These are phyloP conservation scores for Vanderwaltozyma verrucispora DNA, from an alignment of 805 yeast genomes.

Conservation along the genomic window DNA sequence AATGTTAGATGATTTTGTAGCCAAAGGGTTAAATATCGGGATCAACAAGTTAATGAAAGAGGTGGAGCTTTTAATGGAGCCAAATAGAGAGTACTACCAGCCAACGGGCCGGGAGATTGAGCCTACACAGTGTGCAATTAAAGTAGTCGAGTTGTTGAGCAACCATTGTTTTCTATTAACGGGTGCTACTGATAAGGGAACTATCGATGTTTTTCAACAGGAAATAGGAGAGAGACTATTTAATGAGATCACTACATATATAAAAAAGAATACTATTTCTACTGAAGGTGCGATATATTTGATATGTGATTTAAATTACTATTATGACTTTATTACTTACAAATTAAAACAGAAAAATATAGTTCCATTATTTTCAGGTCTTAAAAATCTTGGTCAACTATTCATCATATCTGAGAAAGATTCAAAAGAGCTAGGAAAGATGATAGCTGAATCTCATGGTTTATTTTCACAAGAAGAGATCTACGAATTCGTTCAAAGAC, in stretches of 20 bases:
- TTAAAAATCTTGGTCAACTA: constrained; percentile 77
- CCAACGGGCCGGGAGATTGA: not conserved
- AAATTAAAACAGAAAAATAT: constrained; percentile 55
- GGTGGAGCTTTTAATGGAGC: constrained; percentile 34
- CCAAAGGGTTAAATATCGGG: constrained; percentile 87
- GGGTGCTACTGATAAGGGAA: constrained; percentile 60
- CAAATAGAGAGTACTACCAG: not conserved
- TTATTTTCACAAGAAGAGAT: constrained; percentile 87
- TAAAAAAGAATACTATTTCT: constrained; percentile 65
- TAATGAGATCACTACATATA: constrained; percentile 59
- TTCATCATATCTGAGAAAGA: constrained; percentile 57
- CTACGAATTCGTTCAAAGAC: constrained; percentile 79
- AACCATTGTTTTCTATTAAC: constrained; percentile 63
- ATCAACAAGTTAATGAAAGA: constrained; percentile 82
- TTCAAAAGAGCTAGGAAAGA: constrained; percentile 72
- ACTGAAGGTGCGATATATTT: constrained; percentile 74
- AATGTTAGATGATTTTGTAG: constrained; percentile 77
- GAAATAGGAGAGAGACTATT: constrained; percentile 87
- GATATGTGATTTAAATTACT: constrained; percentile 64
- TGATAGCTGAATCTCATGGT: constrained; percentile 73
- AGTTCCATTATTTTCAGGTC: constrained; percentile 63
- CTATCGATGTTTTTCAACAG: constrained; percentile 79
- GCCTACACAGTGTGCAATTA: constrained; percentile 50
- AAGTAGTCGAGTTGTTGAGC: constrained; percentile 50
- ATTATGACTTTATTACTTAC: constrained; percentile 59